Percentiles rank a stretch among this genome's conserved stretches.
Evolutionary conservation across 1,139 yeast genomes (phyloP).

Genomic region (Lodderomyces metapsilosis): DNA sequence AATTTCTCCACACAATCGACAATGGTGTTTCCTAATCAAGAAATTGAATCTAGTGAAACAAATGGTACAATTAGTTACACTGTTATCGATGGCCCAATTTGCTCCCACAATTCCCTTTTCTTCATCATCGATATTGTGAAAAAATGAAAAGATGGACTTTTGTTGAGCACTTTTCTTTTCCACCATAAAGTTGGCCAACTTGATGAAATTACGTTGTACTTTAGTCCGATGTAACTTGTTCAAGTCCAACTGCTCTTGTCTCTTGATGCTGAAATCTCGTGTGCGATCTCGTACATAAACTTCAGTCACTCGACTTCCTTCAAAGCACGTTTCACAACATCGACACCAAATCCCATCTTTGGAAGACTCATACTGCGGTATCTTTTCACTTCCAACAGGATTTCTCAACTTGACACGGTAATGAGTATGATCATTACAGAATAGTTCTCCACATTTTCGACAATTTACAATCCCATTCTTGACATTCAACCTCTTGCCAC

Average conservation of each 20-base stretch:
- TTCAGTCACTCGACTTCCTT: conserved; percentile 37
- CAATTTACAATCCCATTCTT: conserved; percentile 60
- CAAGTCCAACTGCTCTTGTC: conserved; percentile 43
- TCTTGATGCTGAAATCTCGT: conserved; percentile 31
- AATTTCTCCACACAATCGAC: conserved; percentile 77
- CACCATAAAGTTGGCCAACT: conserved; percentile 28
- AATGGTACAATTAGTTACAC: conserved; percentile 55
- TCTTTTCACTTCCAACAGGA: conserved; percentile 29
- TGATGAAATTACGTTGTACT: conserved; percentile 63
- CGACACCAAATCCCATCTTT: conserved; percentile 61
- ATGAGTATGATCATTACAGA: conserved; percentile 63
- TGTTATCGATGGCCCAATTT: conserved; percentile 64
- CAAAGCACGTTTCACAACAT: conserved; percentile 66
- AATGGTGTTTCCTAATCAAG: conserved; percentile 77
- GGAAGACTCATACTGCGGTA: conserved; percentile 31
- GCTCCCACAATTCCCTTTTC: conserved; percentile 39
- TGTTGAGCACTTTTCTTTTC: conserved; percentile 12
- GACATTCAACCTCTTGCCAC: conserved; percentile 41
- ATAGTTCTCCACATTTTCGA: conserved; percentile 69
- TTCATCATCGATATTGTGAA: conserved; percentile 32
- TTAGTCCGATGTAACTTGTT: conserved; percentile 52
- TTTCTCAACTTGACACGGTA: conserved; percentile 48
- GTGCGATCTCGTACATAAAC: conserved; percentile 54
- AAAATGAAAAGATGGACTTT: background rate
- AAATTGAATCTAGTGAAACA: conserved; percentile 61